These are phyloP conservation scores for Venturia pyrina DNA, from an alignment of 2,329 filamentous ascomycete species.

Conservation along the genomic window DNA sequence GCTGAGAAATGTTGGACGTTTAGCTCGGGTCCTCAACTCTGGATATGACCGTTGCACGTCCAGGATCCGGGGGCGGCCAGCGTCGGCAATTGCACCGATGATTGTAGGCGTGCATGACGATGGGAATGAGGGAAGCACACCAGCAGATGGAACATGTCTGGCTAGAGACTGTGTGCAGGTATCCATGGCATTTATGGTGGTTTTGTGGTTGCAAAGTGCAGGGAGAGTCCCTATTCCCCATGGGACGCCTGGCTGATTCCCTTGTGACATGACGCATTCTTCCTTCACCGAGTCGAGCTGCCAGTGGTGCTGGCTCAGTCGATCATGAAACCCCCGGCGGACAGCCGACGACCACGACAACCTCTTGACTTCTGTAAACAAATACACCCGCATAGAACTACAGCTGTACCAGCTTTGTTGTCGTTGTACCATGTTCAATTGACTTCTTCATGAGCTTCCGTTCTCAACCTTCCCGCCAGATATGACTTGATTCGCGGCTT, in stretches of 20 bases:
- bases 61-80: neutral
- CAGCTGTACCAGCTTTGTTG: neutral
- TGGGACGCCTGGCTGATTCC: neutral
- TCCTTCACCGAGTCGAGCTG: neutral
- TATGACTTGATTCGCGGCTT: neutral
- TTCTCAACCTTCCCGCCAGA: neutral
- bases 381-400: neutral
- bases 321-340: neutral
- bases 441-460: neutral
- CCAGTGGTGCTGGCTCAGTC: neutral
- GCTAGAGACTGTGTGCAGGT: too few relatives aligned
- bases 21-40: neutral
- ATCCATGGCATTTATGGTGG: too few relatives aligned
- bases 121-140: too few relatives aligned
- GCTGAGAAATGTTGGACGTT: too few relatives aligned
- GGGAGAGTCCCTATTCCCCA: too few relatives aligned
- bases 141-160: too few relatives aligned
- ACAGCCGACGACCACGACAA: conserved; percentile 1
- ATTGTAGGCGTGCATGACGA: too few relatives aligned
- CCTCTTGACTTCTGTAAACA: neutral
- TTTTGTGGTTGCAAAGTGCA: neutral
- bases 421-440: neutral
- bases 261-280: neutral
- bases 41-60: neutral
- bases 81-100: neutral